These are phyloP conservation scores for Elsinoe necatrix DNA, from an alignment of 2,329 filamentous ascomycete species.

Conservation along the genomic window DNA sequence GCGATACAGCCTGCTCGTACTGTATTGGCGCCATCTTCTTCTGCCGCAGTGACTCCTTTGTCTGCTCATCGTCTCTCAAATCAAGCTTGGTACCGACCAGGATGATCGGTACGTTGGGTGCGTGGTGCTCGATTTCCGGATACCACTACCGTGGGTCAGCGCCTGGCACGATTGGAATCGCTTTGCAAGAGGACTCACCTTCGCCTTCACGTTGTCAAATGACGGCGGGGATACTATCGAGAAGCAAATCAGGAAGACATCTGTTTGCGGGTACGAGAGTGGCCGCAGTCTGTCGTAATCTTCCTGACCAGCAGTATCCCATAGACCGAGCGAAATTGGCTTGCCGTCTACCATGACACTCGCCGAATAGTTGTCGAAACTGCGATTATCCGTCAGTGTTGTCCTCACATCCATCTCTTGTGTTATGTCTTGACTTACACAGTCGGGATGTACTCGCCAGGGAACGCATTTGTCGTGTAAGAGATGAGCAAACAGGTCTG, in stretches of 20 bases:
- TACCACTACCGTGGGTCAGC: slow-evolving; percentile 61
- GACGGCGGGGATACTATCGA: slow-evolving; percentile 96
- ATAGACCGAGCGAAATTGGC: slow-evolving; percentile 90
- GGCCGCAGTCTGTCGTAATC: slow-evolving; percentile 94
- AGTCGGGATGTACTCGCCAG: slow-evolving; percentile 99
- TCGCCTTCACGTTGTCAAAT: slow-evolving; percentile 97
- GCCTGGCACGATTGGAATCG: background rate
- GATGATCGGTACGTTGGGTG: slow-evolving; percentile 90
- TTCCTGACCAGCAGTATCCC: slow-evolving; percentile 98
- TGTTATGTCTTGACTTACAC: slow-evolving; percentile 53
- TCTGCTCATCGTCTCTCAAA: slow-evolving; percentile 78
- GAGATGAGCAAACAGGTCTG: slow-evolving; percentile 98
- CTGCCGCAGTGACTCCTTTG: slow-evolving; percentile 70
- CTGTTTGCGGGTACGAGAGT: slow-evolving; percentile 94
- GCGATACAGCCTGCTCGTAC: slow-evolving; percentile 81
- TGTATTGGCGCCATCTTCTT: slow-evolving; percentile 97
- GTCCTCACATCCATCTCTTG: background rate
- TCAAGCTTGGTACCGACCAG: slow-evolving; percentile 96
- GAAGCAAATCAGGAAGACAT: slow-evolving; percentile 97
- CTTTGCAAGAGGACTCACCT: slow-evolving; percentile 51
- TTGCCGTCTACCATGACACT: slow-evolving; percentile 99
- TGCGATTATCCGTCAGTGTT: slow-evolving; percentile 33
- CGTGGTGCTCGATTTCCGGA: slow-evolving; percentile 95
- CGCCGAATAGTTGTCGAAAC: slow-evolving; percentile 98
- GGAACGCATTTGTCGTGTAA: slow-evolving; percentile 98